Evolutionary conservation across 352 stramenopile species (phyloP), one percentile per base, ranked within the genome.

Genomic region (Pythium coloratum): DNA sequence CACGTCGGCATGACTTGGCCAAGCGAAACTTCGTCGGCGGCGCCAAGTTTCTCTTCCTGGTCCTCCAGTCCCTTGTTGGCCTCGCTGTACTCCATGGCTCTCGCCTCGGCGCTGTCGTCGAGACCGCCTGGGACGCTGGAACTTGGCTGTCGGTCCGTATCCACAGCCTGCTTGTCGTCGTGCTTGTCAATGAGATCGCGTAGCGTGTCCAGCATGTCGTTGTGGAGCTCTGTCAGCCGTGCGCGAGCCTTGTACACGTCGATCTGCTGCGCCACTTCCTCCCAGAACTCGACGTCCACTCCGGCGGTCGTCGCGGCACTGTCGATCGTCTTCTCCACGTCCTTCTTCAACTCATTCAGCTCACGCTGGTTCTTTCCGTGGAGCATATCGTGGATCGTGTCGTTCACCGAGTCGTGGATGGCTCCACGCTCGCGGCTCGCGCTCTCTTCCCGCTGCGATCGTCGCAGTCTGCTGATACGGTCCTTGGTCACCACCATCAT

Each of bases 221-320:
- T 86, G 67, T 99, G 96, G 58, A 99, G 73, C 58, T 97, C 81
- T 0, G 82, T 89, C 1, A 99, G 80, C 28, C 88, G 78, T 32
- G 82, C 76, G 32, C 97, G 93, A 12, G 96, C 94, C 57, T 97
- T 73, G 72, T 97, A 94, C 26, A 99, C 95, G 44, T 90, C 69
- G 53, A 99, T 88, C 74, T 98, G 90, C 70, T 96, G 80, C 14
- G 95, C 64, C 2, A 99, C 96, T 62, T 91, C 86, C 62, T 97
- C 85, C 94, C 96, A 99, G 69, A 98, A 99, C 50, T 96, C 90
- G 1, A 90, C 86, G 78, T 99, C 95, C 16, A 98, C 83, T 2
- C 89, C 92, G 0, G 74, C 64, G 1, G 72, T 84, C 42, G 67
- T 84, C 6, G 62, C 76, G 0, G 78, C 84, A 60, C 80, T 85